These are phyloP conservation scores for Talaromyces islandicus DNA, from an alignment of 2,329 filamentous ascomycete species.

Conservation along the genomic window DNA sequence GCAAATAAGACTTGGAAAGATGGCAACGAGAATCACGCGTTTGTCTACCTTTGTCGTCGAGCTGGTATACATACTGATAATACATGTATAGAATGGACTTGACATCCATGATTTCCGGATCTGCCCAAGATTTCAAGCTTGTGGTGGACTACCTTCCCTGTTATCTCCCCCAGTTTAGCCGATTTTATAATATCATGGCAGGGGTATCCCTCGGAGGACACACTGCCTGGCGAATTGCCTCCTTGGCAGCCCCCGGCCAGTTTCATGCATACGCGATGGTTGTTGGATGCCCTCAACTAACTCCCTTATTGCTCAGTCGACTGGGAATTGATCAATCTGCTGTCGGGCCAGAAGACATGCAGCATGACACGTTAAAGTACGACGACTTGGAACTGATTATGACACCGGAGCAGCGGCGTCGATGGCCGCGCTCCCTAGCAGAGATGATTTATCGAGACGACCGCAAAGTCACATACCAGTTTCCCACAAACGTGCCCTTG, in stretches of 20 bases:
- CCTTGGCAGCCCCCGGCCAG: neutral
- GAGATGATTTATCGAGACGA: neutral
- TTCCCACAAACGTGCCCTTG: neutral
- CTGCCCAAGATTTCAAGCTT: constrained; percentile 1
- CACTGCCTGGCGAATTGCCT: constrained; percentile 1
- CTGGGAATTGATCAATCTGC: neutral
- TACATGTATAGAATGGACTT: neutral
- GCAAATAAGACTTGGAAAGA: constrained; percentile 2
- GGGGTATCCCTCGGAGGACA: neutral
- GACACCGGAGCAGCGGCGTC: neutral
- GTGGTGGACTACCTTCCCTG: constrained; percentile 1
- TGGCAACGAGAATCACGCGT: constrained; percentile 3
- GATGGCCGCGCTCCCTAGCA: neutral
- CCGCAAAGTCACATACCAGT: neutral
- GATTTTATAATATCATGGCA: constrained; percentile 2
- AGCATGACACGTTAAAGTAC: neutral
- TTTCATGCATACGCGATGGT: neutral
- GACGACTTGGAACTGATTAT: neutral
- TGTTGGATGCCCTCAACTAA: neutral
- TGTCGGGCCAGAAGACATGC: neutral
- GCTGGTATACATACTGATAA: neutral
- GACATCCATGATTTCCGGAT: neutral
- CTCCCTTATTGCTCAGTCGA: neutral
- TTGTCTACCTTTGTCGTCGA: neutral
- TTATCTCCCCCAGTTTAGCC: neutral